These are phyloP conservation scores for Sphagnurus paluster DNA, from an alignment of 1,284 basidiomycete genomes.

Conservation along the genomic window DNA sequence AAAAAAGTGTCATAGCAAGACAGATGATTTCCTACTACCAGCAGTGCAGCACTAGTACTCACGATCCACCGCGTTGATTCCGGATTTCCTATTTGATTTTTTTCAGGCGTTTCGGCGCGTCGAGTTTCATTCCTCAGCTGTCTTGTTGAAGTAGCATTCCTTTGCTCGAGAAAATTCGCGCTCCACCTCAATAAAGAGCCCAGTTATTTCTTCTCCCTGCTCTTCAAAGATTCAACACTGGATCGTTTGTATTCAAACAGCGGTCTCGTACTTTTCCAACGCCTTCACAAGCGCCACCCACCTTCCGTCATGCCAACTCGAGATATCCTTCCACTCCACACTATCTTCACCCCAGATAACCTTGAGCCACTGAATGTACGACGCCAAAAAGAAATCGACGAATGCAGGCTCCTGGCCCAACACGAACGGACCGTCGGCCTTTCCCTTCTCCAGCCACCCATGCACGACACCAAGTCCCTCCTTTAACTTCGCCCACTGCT, in stretches of 20 bases:
- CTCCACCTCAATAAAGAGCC: too few relatives aligned
- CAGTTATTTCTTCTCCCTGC: neutral
- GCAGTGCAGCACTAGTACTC: too few relatives aligned
- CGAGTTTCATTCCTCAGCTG: too few relatives aligned
- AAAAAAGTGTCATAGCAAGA: too few relatives aligned
- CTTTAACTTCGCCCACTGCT: slow-evolving; percentile 24
- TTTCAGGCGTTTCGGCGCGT: too few relatives aligned
- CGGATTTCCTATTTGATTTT: too few relatives aligned
- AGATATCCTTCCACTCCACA: slow-evolving; percentile 4
- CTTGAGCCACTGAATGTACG: slow-evolving; percentile 21
- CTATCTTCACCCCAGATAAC: slow-evolving; percentile 22
- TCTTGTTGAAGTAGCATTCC: too few relatives aligned
- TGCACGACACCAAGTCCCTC: slow-evolving; percentile 19
- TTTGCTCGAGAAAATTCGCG: too few relatives aligned
- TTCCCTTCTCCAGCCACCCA: slow-evolving; percentile 21
- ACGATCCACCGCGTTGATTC: too few relatives aligned
- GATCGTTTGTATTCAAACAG: neutral
- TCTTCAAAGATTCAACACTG: neutral
- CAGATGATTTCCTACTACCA: too few relatives aligned
- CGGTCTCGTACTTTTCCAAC: slow-evolving; percentile 10
- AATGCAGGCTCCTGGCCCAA: slow-evolving; percentile 24
- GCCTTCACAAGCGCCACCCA: slow-evolving; percentile 5
- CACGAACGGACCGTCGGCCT: slow-evolving; percentile 23
- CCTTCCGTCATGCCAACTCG: slow-evolving; percentile 10
- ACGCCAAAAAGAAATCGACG: slow-evolving; percentile 27